These are phyloP conservation scores for Clarireedia sp. DNA, from an alignment of 2,329 filamentous ascomycete genomes.

Conservation along the genomic window DNA sequence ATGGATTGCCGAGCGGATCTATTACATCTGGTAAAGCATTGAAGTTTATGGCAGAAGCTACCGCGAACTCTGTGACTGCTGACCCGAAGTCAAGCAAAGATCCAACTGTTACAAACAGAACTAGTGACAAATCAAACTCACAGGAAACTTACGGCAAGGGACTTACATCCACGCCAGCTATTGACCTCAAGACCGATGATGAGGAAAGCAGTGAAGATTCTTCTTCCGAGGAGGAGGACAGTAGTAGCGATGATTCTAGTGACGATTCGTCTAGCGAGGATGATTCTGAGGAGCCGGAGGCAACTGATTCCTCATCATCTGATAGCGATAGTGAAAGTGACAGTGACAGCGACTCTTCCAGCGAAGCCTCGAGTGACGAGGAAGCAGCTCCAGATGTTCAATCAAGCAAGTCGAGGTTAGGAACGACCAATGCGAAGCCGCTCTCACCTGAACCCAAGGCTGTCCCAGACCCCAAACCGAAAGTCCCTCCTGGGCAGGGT, in stretches of 20 bases:
- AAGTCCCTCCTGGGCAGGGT: constrained; percentile 39
- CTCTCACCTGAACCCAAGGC: not conserved
- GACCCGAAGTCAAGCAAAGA: constrained; percentile 13
- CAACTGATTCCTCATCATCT: constrained; percentile 8
- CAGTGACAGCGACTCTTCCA: constrained; percentile 23
- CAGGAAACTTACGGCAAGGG: constrained; percentile 13
- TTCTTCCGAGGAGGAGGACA: constrained; percentile 9
- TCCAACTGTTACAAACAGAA: constrained; percentile 18
- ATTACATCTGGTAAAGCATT: constrained; percentile 26
- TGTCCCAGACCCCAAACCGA: not conserved
- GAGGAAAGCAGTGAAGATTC: constrained; percentile 15
- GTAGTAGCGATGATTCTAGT: constrained; percentile 9
- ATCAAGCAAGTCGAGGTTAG: constrained; percentile 28
- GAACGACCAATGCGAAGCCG: not conserved
- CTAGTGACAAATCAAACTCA: constrained; percentile 21
- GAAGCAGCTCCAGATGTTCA: constrained; percentile 35
- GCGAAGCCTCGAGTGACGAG: constrained; percentile 30
- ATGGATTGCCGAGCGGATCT: constrained; percentile 27
- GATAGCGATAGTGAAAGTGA: constrained; percentile 12
- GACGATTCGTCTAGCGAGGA: constrained; percentile 11
- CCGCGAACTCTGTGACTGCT: constrained; percentile 14
- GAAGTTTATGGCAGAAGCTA: constrained; percentile 22
- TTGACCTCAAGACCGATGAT: constrained; percentile 24
- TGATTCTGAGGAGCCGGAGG: constrained; percentile 13
- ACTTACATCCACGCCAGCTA: constrained; percentile 21